A percentile compares a stretch with the other conserved stretches of the same genome.
Evolutionary conservation across 2,329 filamentous ascomycete species (phyloP).

Genomic region (Pseudocercospora fijiensis): DNA sequence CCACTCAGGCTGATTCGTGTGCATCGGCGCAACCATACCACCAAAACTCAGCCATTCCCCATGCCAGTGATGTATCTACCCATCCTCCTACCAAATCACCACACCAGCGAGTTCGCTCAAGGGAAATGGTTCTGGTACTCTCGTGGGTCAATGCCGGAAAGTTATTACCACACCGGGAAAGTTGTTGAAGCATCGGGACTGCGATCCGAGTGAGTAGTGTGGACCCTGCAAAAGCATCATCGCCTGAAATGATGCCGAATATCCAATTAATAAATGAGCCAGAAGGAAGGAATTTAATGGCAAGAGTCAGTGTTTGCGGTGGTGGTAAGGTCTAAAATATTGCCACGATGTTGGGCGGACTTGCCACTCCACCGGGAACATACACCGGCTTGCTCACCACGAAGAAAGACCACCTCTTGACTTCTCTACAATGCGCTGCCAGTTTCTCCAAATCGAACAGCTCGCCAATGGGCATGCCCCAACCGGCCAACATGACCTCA

Average conservation of each 20-base stretch:
- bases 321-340: conserved; percentile 36
- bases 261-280: background rate
- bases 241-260: background rate
- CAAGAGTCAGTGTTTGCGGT: background rate
- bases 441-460: conserved; percentile 52
- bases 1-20: no score
- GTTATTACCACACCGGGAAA: background rate
- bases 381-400: conserved; percentile 50
- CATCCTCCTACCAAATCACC: background rate
- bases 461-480: conserved; percentile 54
- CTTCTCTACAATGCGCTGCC: conserved; percentile 42
- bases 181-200: background rate
- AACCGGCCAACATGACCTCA: conserved; percentile 51
- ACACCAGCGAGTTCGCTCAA: background rate
- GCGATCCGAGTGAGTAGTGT: background rate
- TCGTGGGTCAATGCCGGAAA: background rate
- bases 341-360: conserved; percentile 42
- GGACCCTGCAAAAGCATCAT: background rate
- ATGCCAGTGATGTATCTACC: no score
- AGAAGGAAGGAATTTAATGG: background rate
- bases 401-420: conserved; percentile 50
- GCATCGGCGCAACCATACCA: background rate
- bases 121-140: background rate
- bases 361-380: conserved; percentile 42
- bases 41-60: no score